Percentiles rank a stretch among this genome's conserved stretches.
These are phyloP conservation scores for Kwoniella heveanensis DNA, from an alignment of 768 basidiomycete genomes.

Conservation along the genomic window DNA sequence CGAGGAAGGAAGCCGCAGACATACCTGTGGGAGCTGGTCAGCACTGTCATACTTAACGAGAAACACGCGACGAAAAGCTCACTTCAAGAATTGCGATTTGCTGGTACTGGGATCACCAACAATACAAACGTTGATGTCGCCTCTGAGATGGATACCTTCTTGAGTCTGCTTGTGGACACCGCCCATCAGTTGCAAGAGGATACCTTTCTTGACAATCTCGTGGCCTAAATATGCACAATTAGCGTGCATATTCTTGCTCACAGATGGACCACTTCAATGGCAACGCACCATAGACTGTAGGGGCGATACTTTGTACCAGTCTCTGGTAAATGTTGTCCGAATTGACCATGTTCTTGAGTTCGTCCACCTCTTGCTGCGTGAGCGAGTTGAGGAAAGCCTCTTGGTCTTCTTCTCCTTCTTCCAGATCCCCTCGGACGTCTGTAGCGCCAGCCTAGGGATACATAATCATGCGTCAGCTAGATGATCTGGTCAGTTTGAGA, in stretches of 20 bases:
- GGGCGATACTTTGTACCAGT: slow-evolving; percentile 90
- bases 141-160: slow-evolving; percentile 97
- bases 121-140: slow-evolving; percentile 97
- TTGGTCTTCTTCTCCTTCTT: slow-evolving; percentile 65
- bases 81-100: slow-evolving; percentile 99
- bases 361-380: slow-evolving; percentile 92
- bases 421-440: slow-evolving; percentile 87
- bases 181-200: slow-evolving; percentile 94
- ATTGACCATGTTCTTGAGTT: slow-evolving; percentile 90
- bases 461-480: slow-evolving; percentile 8
- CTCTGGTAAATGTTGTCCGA: slow-evolving; percentile 92
- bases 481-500: not conserved
- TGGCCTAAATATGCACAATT: slow-evolving; percentile 61
- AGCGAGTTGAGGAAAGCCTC: slow-evolving; percentile 85
- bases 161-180: slow-evolving; percentile 95
- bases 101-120: slow-evolving; percentile 95
- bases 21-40: slow-evolving; percentile 64
- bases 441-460: slow-evolving; percentile 63
- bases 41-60: not conserved
- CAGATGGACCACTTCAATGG: not conserved
- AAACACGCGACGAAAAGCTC: slow-evolving; percentile 49
- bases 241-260: not conserved
- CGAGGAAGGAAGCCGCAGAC: slow-evolving; percentile 97
- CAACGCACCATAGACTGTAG: slow-evolving; percentile 78
- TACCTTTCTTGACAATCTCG: slow-evolving; percentile 97